Evolutionary conservation across 345 rosid species (phyloP).

Genomic region (Corymbia maculata): DNA sequence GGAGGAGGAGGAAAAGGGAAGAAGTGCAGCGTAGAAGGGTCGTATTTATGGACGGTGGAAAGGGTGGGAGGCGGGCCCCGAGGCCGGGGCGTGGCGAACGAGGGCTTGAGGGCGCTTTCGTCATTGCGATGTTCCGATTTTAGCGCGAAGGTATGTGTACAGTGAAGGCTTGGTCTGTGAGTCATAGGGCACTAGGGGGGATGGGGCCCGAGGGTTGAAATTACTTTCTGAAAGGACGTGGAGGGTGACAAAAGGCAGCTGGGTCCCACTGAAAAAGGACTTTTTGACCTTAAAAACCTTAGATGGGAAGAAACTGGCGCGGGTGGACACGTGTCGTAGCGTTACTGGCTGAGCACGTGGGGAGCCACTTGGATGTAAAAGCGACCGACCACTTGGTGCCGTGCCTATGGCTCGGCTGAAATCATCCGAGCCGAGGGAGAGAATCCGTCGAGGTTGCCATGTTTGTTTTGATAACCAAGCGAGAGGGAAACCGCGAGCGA

Average conservation of each 20-base stretch:
- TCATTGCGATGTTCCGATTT: background rate
- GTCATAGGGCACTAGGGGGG: background rate
- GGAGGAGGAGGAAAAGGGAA: slow-evolving; percentile 68
- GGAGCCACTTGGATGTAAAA: background rate
- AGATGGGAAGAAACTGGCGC: background rate
- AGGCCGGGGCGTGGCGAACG: background rate
- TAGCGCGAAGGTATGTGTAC: background rate
- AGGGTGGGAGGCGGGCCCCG: background rate
- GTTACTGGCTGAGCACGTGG: background rate
- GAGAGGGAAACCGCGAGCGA: background rate
- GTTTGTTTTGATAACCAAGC: background rate
- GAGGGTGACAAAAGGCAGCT: background rate
- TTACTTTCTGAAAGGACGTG: background rate
- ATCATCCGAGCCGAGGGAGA: background rate
- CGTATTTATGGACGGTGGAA: background rate
- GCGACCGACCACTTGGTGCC: background rate
- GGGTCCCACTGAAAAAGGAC: background rate
- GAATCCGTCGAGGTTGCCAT: background rate
- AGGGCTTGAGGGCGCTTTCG: background rate
- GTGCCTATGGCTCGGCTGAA: background rate
- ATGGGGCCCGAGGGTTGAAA: background rate
- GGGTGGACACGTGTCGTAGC: background rate
- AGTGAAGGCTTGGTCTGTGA: background rate
- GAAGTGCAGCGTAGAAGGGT: slow-evolving; percentile 10
- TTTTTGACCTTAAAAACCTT: background rate